Evolutionary conservation across 345 rosid species (phyloP).

Genomic region (Hibiscus tridactylites): DNA sequence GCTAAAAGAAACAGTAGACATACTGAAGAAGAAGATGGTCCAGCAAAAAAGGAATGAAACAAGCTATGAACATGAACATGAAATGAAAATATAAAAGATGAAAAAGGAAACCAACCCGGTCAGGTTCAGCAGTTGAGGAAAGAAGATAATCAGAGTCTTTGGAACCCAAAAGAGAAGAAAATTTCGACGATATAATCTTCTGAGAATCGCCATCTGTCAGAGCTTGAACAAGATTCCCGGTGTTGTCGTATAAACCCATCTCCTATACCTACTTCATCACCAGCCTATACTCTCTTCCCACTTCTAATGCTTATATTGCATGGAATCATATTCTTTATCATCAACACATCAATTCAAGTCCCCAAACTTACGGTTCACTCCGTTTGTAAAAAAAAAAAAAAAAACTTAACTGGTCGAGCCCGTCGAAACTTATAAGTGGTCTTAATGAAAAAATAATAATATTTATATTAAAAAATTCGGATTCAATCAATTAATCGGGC

Average conservation of each 20-base stretch:
- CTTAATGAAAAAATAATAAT: too few relatives aligned
- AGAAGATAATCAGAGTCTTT: conserved; percentile 49
- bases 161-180: conserved; percentile 35
- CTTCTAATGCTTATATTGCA: conserved; percentile 16
- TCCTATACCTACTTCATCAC: conserved; percentile 10
- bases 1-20: not conserved
- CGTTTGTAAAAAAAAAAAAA: too few relatives aligned
- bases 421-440: not conserved
- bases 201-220: conserved; percentile 8
- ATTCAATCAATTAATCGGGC: too few relatives aligned
- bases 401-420: not conserved
- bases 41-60: not conserved
- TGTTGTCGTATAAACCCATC: conserved; percentile 8
- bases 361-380: not conserved
- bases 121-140: conserved; percentile 13
- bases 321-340: conserved; percentile 13
- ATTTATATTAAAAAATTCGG: too few relatives aligned
- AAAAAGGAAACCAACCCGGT: not conserved
- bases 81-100: too few relatives aligned
- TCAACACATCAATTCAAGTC: not conserved
- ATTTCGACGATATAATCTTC: conserved; percentile 18
- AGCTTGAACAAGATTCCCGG: not conserved
- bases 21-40: not conserved
- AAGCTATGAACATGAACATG: not conserved
- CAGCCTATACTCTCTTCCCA: not conserved